These are phyloP conservation scores for Hypericum androsaemum DNA, from an alignment of 345 rosid species.

Conservation along the genomic window DNA sequence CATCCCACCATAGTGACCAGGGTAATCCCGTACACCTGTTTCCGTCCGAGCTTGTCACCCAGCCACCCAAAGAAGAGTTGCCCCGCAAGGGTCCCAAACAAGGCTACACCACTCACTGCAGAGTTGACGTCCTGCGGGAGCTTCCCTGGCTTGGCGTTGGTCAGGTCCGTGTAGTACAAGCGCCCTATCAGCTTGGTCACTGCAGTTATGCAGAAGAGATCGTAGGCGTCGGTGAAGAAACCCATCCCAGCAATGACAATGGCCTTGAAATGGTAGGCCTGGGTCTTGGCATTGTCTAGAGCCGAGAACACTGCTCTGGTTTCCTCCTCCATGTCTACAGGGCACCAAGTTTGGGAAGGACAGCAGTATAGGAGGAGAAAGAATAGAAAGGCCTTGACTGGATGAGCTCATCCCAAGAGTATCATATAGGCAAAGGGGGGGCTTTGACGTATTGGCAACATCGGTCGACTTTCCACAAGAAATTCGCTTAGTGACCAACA, in stretches of 20 bases:
- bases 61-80: slow-evolving; percentile 67
- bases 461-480: too few species aligned
- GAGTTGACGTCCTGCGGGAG: slow-evolving; percentile 33
- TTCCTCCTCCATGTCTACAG: slow-evolving; percentile 21
- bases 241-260: slow-evolving; percentile 58
- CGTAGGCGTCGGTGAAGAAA: slow-evolving; percentile 57
- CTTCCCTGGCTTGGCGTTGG: slow-evolving; percentile 9
- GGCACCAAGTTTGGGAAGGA: background rate
- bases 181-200: slow-evolving; percentile 52
- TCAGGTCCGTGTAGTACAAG: slow-evolving; percentile 35
- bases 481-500: too few species aligned
- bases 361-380: too few species aligned
- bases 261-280: slow-evolving; percentile 54
- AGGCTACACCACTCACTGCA: slow-evolving; percentile 47
- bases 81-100: slow-evolving; percentile 41
- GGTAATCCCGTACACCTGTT: slow-evolving; percentile 69
- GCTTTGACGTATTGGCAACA: too few species aligned
- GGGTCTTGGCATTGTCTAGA: slow-evolving; percentile 54
- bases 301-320: slow-evolving; percentile 31
- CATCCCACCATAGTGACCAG: slow-evolving; percentile 66
- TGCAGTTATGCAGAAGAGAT: slow-evolving; percentile 51
- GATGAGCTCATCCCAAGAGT: too few species aligned
- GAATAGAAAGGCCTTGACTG: too few species aligned
- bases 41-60: slow-evolving; percentile 71
- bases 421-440: too few species aligned